Evolutionary conservation across 495 filamentous ascomycete species (phyloP), one percentile per base, ranked within the genome.

Genomic region (Emericellopsis terricola): DNA sequence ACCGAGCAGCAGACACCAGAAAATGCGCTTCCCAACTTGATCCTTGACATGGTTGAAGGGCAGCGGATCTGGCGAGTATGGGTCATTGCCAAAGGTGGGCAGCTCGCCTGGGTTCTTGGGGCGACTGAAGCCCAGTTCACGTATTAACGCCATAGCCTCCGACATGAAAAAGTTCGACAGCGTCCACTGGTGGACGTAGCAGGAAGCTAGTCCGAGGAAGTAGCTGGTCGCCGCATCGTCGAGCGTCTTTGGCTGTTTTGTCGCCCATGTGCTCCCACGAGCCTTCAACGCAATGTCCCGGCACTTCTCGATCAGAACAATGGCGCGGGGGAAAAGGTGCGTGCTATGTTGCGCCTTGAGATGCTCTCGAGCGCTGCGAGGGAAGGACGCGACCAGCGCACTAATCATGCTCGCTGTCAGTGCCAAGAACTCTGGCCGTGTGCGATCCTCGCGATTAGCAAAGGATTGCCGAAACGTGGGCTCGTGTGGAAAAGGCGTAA

Each of bases 191-290:
- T 74, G 70, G 0, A 73, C 76, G 49, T 82, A 78, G 1, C 63
- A 68, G 3, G 70, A 69, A n/a, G 73, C 73, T 16, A 85, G 48
- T 2, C 65, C 80, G 9, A 89, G 53, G 41, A 87, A 79, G 45
- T 86, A 91, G 53, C 81, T 89, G n/a, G 77, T 81, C 0, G 73
- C 73, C 0, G 81, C 81, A 53, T 91, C 83, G 39, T 89, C 77
- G 1, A 89, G 66, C 2, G 65, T 79, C 20, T 80, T 59, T 11
- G 67, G 68, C 10, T 69, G 65, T 38, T 61, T 60, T 42, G 75
- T 63, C 28, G 77, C 65, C 45, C 85, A 87, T 7, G 64, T 65
- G 1, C 64, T 43, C 4, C 82, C 81, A 29, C 81, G 64, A 5
- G 81, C 79, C 38, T 78, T 64, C 4, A 78, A 59, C 6, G 78